phyloP scores from a whole-genome alignment of 176 grass and related monocot species.

The Raddia distichophylla region DNA sequence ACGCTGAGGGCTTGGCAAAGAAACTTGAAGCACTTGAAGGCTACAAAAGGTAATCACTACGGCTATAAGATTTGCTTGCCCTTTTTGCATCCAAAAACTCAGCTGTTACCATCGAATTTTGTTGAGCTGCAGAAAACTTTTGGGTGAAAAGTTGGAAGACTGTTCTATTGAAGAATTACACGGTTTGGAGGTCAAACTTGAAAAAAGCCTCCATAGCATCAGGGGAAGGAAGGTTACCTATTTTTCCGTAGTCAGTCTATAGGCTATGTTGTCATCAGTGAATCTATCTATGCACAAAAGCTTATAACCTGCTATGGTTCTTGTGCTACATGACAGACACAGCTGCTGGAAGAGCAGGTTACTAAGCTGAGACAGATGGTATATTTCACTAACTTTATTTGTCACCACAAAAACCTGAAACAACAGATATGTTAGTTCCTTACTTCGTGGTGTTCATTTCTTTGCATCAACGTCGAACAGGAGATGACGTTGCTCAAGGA shows the following conservation, averaged over 20 bases:
- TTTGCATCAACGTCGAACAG: constrained; percentile 35
- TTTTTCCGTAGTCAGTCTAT: not conserved
- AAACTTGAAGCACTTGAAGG: constrained; percentile 67
- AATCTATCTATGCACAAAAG: constrained; percentile 2
- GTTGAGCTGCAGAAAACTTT: constrained; percentile 54
- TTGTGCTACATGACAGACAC: constrained; percentile 40
- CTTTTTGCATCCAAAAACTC: not conserved
- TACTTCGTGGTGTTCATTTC: constrained; percentile 5
- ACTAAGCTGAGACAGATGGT: constrained; percentile 60
- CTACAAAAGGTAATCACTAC: constrained; percentile 53
- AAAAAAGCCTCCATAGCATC: constrained; percentile 53
- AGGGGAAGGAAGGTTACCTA: constrained; percentile 60
- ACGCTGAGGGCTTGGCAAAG: constrained; percentile 54
- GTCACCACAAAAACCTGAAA: not conserved
- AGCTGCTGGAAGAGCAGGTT: constrained; percentile 55
- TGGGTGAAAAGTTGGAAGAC: constrained; percentile 65
- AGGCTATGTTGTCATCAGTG: not conserved
- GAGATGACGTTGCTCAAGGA: constrained; percentile 51
- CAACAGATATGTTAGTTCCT: constrained; percentile 11
- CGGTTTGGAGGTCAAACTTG: constrained; percentile 57
- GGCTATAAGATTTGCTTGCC: not conserved
- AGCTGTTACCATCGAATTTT: not conserved
- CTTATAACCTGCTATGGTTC: not conserved
- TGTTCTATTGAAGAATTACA: constrained; percentile 67
- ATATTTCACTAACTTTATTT: constrained; percentile 24